Evolutionary conservation across 2,329 filamentous ascomycete genomes (phyloP).

Genomic region (Scytalidium lignicola): DNA sequence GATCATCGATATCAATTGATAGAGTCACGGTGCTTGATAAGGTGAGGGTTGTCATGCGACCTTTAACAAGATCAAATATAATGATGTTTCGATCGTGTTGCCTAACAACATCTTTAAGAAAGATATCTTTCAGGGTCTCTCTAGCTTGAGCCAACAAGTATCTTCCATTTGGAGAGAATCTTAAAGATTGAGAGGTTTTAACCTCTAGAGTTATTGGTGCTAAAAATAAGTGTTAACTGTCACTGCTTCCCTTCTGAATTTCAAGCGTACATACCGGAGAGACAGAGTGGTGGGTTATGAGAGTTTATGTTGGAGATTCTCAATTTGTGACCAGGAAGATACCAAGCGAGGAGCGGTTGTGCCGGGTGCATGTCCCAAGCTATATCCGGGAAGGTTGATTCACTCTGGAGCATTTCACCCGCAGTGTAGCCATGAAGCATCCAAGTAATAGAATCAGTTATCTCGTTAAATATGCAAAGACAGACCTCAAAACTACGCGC

Average conservation of each 20-base stretch:
- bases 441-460: conserved; percentile 1
- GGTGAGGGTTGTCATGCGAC: background rate
- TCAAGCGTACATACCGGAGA: conserved; percentile 1
- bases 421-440: conserved; percentile 2
- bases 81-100: background rate
- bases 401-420: background rate
- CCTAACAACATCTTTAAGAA: background rate
- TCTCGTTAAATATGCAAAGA: conserved; percentile 1
- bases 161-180: conserved; percentile 2
- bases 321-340: conserved; percentile 3
- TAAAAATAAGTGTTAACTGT: no score
- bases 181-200: conserved; percentile 1
- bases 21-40: background rate
- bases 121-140: conserved; percentile 1
- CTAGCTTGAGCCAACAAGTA: conserved; percentile 3
- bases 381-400: background rate
- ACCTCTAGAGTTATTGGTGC: conserved; percentile 2
- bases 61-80: conserved; percentile 1
- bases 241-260: no score
- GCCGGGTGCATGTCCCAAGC: conserved; percentile 2
- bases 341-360: conserved; percentile 2
- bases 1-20: background rate
- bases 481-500: conserved; percentile 2
- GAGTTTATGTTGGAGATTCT: conserved; percentile 2
- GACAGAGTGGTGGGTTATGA: conserved; percentile 1